phyloP scores from a whole-genome alignment of 345 rosid genomes.

The Linum lewisii region DNA sequence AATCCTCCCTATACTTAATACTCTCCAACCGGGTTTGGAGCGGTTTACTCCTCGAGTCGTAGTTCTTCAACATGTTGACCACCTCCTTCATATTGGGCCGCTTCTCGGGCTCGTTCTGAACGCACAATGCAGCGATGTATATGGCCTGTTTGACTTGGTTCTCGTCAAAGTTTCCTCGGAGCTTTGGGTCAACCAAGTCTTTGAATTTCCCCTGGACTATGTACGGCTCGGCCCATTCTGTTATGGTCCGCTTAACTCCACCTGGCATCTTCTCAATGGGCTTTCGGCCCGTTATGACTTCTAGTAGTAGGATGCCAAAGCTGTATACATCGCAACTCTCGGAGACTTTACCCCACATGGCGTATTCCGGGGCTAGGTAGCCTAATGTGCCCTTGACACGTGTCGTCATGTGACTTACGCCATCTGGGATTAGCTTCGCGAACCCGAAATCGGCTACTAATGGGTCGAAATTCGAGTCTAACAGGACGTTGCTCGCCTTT shows the following conservation, averaged over 20 bases:
- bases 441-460: conserved; percentile 87
- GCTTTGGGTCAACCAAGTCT: conserved; percentile 64
- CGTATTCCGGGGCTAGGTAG: conserved; percentile 78
- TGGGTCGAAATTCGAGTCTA: conserved; percentile 70
- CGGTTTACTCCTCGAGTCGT: conserved; percentile 31
- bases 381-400: conserved; percentile 72
- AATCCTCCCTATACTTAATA: conserved; percentile 38
- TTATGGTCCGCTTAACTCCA: conserved; percentile 53
- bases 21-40: conserved; percentile 33
- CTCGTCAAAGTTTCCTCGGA: conserved; percentile 56
- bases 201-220: conserved; percentile 39
- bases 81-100: conserved; percentile 78
- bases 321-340: conserved; percentile 83
- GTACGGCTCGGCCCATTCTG: conserved; percentile 76
- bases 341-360: conserved; percentile 77
- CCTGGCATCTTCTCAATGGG: conserved; percentile 65
- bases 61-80: conserved; percentile 50
- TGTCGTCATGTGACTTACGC: conserved; percentile 63
- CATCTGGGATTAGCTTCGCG: conserved; percentile 72
- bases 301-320: conserved; percentile 73
- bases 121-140: conserved; percentile 56
- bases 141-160: conserved; percentile 46
- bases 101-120: conserved; percentile 53
- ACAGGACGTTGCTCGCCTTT: conserved; percentile 51
- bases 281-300: conserved; percentile 57